These are phyloP conservation scores for Pecoramyces ruminantium DNA, from an alignment of 192 early-diverging fungal genomes.

Conservation along the genomic window DNA sequence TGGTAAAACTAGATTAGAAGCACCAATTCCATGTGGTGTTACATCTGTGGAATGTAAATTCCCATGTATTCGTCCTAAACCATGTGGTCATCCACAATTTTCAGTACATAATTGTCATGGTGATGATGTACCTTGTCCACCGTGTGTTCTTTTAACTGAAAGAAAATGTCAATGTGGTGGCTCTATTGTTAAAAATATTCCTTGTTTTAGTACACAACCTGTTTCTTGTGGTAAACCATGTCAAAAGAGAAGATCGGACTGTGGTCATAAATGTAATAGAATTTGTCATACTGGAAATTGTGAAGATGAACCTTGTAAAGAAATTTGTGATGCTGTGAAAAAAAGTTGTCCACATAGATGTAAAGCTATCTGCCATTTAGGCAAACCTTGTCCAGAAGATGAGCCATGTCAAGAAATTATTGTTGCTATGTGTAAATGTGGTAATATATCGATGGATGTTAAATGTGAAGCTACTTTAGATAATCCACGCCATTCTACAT, in stretches of 20 bases:
- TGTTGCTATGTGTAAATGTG: constrained; percentile 56
- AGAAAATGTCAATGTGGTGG: constrained; percentile 22
- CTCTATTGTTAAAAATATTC: background rate
- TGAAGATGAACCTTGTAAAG: constrained; percentile 40
- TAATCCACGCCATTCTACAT: constrained; percentile 15
- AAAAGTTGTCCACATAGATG: constrained; percentile 74
- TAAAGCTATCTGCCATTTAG: constrained; percentile 53
- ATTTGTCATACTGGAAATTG: constrained; percentile 71
- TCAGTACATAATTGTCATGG: constrained; percentile 71
- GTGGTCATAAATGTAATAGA: constrained; percentile 61
- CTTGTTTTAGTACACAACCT: background rate
- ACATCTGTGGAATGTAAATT: constrained; percentile 53
- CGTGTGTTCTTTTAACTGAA: constrained; percentile 71
- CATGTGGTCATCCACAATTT: constrained; percentile 63
- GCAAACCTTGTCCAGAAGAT: constrained; percentile 56
- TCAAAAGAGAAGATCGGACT: constrained; percentile 28
- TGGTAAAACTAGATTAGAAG: constrained; percentile 56
- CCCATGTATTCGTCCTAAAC: constrained; percentile 45
- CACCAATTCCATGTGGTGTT: constrained; percentile 77
- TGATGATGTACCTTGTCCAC: constrained; percentile 72
- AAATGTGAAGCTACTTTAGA: constrained; percentile 45
- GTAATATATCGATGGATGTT: constrained; percentile 33
- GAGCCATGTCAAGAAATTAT: constrained; percentile 44
- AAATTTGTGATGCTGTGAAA: constrained; percentile 58
- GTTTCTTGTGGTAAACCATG: constrained; percentile 63